Evolutionary conservation across 2,329 filamentous ascomycete genomes (phyloP), one percentile per base, ranked within the genome.

Genomic region (Stachybotrys elegans): DNA sequence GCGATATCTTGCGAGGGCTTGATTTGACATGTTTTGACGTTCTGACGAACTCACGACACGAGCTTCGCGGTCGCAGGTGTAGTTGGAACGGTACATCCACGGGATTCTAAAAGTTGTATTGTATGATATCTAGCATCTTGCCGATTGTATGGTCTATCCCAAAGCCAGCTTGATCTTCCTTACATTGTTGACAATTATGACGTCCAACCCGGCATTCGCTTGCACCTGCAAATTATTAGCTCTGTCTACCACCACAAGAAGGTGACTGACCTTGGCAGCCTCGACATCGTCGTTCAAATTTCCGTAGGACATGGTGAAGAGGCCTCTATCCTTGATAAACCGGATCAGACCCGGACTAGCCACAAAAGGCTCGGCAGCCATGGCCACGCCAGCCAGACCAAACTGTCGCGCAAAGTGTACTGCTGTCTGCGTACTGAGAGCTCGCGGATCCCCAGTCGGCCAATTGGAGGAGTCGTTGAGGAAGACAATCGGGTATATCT

Each of bases 401-500:
- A 37, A 37, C 13, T 20, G 34, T 14, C 20, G 34, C 34, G 34
- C 34, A 37, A 37, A 37, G 6, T 20, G 34, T 5, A 37, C 16
- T 12, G 34, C n/a, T 4, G 4, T 37, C 34, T 37, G 34, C n/a
- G 16, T 7, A 13, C 6, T 8, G 6, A 16, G 6, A 5, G 29
- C 29, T 5, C 29, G 29, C 5, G 12, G 5, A 60, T 98, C 93
- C 22, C 89, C 89, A 4, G 95, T 90, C 1, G 81, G 74, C 16
- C 70, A 78, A n/a, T 81, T 83, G 0, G 92, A 93, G 0, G 90
- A 88, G 57, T 98, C 93, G 0, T 86, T 94, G 32, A 98, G 75
- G 70, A 98, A 98, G 49, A 98, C 72, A 47, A 98, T 90, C 0
- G 93, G 94, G 44, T 96, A 96, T 36, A 87, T 94, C 2, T 92